A percentile compares a stretch with the other conserved stretches of the same genome.
phyloP scores from a whole-genome alignment of 164 flowering plant species.

The Sextonia rubra region DNA sequence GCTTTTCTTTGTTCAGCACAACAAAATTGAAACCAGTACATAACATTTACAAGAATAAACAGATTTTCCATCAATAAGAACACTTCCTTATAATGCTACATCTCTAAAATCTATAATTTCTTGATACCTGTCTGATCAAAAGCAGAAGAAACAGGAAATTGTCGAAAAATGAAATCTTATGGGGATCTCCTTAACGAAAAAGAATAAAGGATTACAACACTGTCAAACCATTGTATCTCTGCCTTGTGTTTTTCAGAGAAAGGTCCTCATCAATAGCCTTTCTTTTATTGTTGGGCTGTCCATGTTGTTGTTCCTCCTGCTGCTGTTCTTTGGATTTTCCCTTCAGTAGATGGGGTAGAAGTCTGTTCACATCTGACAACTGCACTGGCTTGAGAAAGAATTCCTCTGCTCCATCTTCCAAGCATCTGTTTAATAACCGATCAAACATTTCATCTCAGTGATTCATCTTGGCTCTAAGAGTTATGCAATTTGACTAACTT shows the following conservation, averaged over 20 bases:
- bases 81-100: no score
- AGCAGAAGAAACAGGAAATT: background rate
- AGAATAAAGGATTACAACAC: slow-evolving; percentile 5
- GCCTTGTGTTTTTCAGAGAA: slow-evolving; percentile 53
- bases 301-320: slow-evolving; percentile 8
- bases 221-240: slow-evolving; percentile 37
- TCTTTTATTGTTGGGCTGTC: slow-evolving; percentile 37
- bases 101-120: background rate
- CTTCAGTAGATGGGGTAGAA: slow-evolving; percentile 62
- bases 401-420: slow-evolving; percentile 92
- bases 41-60: background rate
- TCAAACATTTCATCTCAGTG: background rate
- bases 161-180: background rate
- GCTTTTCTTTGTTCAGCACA: background rate
- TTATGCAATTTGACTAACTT: background rate
- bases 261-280: slow-evolving; percentile 48
- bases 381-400: slow-evolving; percentile 75
- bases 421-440: slow-evolving; percentile 52
- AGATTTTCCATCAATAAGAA: background rate
- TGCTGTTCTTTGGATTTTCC: slow-evolving; percentile 21
- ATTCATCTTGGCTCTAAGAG: background rate
- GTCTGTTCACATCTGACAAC: slow-evolving; percentile 57
- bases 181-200: background rate
- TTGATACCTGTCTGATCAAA: background rate
- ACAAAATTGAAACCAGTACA: slow-evolving; percentile 1